Evolutionary conservation across 257 asterid species (phyloP), one percentile per base, ranked within the genome.

Genomic region (Ilex asprella): DNA sequence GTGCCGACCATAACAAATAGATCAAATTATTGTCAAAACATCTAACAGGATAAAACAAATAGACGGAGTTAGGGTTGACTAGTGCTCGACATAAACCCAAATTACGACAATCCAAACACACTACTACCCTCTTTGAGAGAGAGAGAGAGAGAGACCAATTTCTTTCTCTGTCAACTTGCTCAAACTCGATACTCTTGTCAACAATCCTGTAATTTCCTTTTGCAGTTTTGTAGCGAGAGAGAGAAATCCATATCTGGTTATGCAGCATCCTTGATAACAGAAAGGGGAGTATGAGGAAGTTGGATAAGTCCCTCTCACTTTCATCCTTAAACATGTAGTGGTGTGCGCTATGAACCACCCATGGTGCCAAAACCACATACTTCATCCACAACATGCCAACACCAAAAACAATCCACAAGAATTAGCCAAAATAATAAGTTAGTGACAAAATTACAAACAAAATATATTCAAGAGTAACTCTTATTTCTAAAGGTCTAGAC

Each of bases 161-260:
- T 47, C 85, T 70, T 74, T 91, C 97, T 31, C 97, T 50, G 31
- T 87, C 97, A 50, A 91, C 88, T 64, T 91, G 97, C 7, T 91
- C 97, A 50, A 91, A 91, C 12, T 91, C 97, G 30, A 91, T 91
- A 74, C 57, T 67, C 80, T 79, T 85, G 43, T 91, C 97, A 31
- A 91, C 87, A 2, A 91, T 91, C 41, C 97, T 47, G 58, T 72
- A 82, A 10, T 55, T 60, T 12, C 97, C 97, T 55, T 76, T 87
- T 15, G 97, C 97, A 0, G 96, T 87, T 29, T 81, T 72, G 35
- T 84, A 63, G 11, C 97, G 90, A 6, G 95, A 87, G 31, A 73
- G 49, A 0, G 93, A 83, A 47, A 91, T 87, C 96, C 97, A 91
- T 3, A 91, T 61, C 63, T 81, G 96, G 55, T 82, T 77, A 69